phyloP scores from a whole-genome alignment of 2,329 filamentous ascomycete genomes.

The Xylariaceae sp. region DNA sequence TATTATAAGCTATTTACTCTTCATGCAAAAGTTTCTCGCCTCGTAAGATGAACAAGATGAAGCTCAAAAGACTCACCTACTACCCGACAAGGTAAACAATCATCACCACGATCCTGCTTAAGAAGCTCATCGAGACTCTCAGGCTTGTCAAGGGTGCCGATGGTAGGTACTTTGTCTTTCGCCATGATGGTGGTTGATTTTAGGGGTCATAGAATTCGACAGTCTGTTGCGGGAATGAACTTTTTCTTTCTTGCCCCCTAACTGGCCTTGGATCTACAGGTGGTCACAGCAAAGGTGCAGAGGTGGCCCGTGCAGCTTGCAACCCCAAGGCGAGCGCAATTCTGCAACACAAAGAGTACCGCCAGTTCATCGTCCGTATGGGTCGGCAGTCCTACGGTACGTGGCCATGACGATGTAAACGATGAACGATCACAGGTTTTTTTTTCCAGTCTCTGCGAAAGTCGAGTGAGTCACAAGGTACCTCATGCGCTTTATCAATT shows the following conservation, averaged over 20 bases:
- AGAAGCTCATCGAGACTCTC: slow-evolving; percentile 58
- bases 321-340: too few species aligned
- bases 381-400: too few species aligned
- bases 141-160: slow-evolving; percentile 53
- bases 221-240: slow-evolving; percentile 1
- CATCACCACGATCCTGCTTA: slow-evolving; percentile 52
- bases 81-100: slow-evolving; percentile 68
- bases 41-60: not conserved
- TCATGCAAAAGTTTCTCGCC: not conserved
- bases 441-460: too few species aligned
- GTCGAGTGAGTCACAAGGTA: too few species aligned
- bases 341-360: too few species aligned
- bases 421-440: too few species aligned
- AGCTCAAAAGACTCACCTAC: slow-evolving; percentile 51
- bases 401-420: too few species aligned
- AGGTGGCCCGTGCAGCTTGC: too few species aligned
- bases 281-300: too few species aligned
- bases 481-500: too few species aligned
- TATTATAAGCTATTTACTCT: not conserved
- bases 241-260: not conserved
- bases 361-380: too few species aligned
- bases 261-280: not conserved
- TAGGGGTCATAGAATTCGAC: not conserved
- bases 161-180: slow-evolving; percentile 43
- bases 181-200: slow-evolving; percentile 33